A percentile compares a stretch with the other conserved stretches of the same genome.
Conservation (phyloP, 306 rosid genomes). For the Vigna reflexopilosa region DNA sequence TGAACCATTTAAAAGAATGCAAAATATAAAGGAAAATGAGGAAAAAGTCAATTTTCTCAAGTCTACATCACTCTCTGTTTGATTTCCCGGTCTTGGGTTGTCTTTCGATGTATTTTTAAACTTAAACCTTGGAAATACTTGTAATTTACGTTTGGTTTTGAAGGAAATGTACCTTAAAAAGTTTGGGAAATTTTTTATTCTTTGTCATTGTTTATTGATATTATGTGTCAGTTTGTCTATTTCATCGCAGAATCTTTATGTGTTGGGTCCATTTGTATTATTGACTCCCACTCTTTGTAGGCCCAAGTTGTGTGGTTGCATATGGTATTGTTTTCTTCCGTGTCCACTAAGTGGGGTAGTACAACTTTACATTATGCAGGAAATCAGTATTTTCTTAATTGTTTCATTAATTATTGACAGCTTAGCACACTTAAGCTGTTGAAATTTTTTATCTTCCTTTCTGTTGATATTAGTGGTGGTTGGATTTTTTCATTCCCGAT, state of each 20-base stretch:
- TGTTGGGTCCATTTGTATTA: conserved; percentile 63
- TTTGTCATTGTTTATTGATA: conserved; percentile 29
- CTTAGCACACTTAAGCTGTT: conserved; percentile 34
- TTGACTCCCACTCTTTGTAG: conserved; percentile 65
- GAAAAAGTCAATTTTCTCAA: conserved; percentile 42
- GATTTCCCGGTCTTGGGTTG: conserved; percentile 41
- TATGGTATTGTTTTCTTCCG: conserved; percentile 51
- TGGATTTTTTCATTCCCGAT: conserved; percentile 23
- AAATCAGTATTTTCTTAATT: conserved; percentile 41
- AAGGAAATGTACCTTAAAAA: conserved; percentile 5
- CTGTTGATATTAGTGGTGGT: not conserved
- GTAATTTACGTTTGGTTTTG: conserved; percentile 23
- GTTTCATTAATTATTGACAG: conserved; percentile 22
- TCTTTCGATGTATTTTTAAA: conserved; percentile 28
- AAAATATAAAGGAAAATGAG: not conserved
- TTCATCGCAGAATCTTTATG: conserved; percentile 53
- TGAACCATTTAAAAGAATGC: conserved; percentile 38
- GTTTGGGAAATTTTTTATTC: conserved; percentile 16
- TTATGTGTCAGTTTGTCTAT: conserved; percentile 49
- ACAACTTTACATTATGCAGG: conserved; percentile 45
- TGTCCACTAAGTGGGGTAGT: conserved; percentile 56
- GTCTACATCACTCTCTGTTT: conserved; percentile 41
- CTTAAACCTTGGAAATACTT: conserved; percentile 22
- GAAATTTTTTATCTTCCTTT: not conserved
- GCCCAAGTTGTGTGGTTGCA: conserved; percentile 66